Evolutionary conservation across 2,329 filamentous ascomycete species (phyloP).

Genomic region (Cephalotrichum gorgonifer): DNA sequence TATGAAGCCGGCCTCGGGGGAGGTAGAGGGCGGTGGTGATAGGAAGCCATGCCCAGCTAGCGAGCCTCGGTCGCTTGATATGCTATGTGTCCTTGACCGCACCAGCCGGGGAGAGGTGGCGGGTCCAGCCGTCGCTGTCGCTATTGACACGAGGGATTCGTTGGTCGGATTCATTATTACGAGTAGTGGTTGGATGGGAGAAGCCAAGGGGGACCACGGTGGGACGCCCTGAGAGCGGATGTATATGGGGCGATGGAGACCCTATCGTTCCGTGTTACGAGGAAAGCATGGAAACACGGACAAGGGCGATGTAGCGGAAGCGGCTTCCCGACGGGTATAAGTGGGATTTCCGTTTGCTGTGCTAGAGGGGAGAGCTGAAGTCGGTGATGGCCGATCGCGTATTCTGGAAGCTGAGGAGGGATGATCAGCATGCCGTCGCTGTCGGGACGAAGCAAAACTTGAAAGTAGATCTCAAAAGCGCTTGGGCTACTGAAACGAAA

Average conservation of each 20-base stretch:
- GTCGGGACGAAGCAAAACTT: background rate
- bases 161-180: background rate
- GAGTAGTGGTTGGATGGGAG: background rate
- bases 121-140: constrained; percentile 21
- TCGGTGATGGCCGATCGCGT: background rate
- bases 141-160: constrained; percentile 17
- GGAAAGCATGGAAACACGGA: background rate
- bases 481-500: constrained; percentile 2
- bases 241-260: background rate
- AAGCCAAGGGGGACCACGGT: background rate
- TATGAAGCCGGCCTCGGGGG: constrained; percentile 78
- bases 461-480: background rate
- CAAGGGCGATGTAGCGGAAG: background rate
- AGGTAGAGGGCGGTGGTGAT: constrained; percentile 57
- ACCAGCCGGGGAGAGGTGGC: constrained; percentile 20
- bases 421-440: background rate
- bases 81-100: constrained; percentile 48
- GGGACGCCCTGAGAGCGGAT: background rate
- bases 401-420: background rate
- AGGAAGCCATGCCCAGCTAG: constrained; percentile 46
- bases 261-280: background rate
- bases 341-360: background rate
- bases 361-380: background rate
- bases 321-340: background rate
- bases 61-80: constrained; percentile 63